These are phyloP conservation scores for Thelonectria rubi DNA, from an alignment of 2,329 filamentous ascomycete species.

Conservation along the genomic window DNA sequence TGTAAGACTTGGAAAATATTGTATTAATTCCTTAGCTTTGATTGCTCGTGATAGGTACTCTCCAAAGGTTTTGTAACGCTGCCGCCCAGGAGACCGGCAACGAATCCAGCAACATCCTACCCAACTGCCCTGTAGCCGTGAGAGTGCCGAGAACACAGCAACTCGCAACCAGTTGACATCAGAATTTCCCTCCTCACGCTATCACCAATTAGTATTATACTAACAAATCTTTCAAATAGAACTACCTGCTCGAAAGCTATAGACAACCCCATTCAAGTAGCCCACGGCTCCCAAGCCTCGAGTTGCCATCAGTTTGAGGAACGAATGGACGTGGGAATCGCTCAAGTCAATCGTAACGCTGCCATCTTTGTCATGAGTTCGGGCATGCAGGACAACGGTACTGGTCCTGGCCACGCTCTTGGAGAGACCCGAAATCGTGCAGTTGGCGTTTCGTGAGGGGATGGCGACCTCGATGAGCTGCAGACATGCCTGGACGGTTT, in stretches of 20 bases:
- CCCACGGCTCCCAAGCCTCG: neutral
- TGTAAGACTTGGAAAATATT: too few relatives aligned
- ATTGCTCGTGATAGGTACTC: too few relatives aligned
- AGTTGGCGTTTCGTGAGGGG: neutral
- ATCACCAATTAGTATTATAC: neutral
- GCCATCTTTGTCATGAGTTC: neutral
- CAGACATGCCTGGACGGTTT: neutral
- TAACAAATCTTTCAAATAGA: neutral
- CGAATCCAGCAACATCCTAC: too few relatives aligned
- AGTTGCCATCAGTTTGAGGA: neutral
- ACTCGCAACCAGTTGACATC: too few relatives aligned
- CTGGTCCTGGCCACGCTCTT: neutral
- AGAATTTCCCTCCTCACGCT: neutral
- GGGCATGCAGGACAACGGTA: neutral
- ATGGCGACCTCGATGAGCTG: neutral
- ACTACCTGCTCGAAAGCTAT: neutral
- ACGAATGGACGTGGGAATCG: neutral
- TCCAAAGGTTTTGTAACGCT: too few relatives aligned
- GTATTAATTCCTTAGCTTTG: too few relatives aligned
- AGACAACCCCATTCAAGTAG: neutral
- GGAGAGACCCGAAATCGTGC: neutral
- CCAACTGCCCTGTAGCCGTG: too few relatives aligned
- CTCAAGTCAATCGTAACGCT: neutral
- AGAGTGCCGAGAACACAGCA: too few relatives aligned
- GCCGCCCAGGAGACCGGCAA: too few relatives aligned